phyloP scores from a whole-genome alignment of 1,284 basidiomycete genomes.

The Schizophyllum commune region DNA sequence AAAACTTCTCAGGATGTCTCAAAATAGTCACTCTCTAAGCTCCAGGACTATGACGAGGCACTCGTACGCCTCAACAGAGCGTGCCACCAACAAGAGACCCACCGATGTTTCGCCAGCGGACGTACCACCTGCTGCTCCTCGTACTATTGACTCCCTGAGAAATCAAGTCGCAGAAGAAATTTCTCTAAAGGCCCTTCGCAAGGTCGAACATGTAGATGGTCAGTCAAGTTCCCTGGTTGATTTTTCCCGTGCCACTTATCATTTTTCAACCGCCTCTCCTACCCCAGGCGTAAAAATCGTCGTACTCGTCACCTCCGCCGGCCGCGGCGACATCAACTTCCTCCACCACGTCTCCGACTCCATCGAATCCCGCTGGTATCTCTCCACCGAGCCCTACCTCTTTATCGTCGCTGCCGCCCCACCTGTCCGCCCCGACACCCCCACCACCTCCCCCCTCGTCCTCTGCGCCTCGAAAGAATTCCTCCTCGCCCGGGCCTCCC shows the following conservation, averaged over 20 bases:
- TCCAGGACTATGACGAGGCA: neutral
- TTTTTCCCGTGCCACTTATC: neutral
- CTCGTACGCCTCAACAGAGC: neutral
- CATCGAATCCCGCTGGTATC: constrained; percentile 22
- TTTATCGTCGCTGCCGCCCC: neutral
- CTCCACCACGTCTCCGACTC: constrained; percentile 42
- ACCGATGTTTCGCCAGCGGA: neutral
- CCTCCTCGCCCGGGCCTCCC: constrained; percentile 53
- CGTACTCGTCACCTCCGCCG: constrained; percentile 50
- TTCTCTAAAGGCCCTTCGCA: constrained; percentile 45
- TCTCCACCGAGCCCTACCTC: constrained; percentile 1
- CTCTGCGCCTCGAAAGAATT: constrained; percentile 47
- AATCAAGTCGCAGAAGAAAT: constrained; percentile 54
- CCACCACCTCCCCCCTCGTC: constrained; percentile 35
- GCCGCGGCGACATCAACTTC: constrained; percentile 43
- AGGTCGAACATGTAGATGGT: constrained; percentile 40
- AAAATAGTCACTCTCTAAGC: neutral
- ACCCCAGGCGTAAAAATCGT: constrained; percentile 39
- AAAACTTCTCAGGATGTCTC: neutral
- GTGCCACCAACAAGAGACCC: neutral
- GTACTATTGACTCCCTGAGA: constrained; percentile 53
- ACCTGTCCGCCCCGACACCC: constrained; percentile 4
- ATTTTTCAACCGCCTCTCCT: neutral
- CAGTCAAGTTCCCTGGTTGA: constrained; percentile 1
- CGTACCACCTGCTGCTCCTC: constrained; percentile 13